These are phyloP conservation scores for Pilaira anomala DNA, from an alignment of 192 early-diverging fungal species.

Conservation along the genomic window DNA sequence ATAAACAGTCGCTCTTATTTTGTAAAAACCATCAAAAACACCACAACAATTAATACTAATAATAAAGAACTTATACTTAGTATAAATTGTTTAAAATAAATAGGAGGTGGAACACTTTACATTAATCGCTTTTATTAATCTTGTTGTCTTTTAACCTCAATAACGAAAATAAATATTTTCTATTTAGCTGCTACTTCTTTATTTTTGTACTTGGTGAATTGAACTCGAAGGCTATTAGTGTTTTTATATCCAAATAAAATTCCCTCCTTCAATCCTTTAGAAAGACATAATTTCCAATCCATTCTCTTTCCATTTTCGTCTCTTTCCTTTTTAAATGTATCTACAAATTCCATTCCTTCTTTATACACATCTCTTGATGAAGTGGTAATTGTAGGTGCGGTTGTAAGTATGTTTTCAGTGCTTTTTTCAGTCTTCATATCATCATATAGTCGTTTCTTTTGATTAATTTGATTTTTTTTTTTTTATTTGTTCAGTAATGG, in stretches of 20 bases:
- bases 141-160: neutral
- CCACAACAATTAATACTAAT: too few species aligned
- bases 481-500: conserved; percentile 3
- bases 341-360: conserved; percentile 2
- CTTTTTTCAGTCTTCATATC: neutral
- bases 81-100: conserved; percentile 6
- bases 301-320: neutral
- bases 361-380: conserved; percentile 3
- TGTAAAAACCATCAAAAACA: too few species aligned
- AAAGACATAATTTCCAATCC: conserved; percentile 1
- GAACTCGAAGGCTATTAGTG: conserved; percentile 1
- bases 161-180: conserved; percentile 2
- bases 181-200: conserved; percentile 1
- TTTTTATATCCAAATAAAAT: neutral
- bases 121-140: neutral
- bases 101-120: conserved; percentile 2
- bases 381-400: neutral
- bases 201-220: conserved; percentile 4
- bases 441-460: neutral
- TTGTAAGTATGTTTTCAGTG: too few species aligned
- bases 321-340: conserved; percentile 6
- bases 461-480: neutral
- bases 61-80: neutral
- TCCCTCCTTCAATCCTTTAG: neutral
- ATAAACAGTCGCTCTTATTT: too few species aligned